Base-by-base conservation (phyloP, 23 red algal genomes). In the Gracilariopsis chorda region DNA sequence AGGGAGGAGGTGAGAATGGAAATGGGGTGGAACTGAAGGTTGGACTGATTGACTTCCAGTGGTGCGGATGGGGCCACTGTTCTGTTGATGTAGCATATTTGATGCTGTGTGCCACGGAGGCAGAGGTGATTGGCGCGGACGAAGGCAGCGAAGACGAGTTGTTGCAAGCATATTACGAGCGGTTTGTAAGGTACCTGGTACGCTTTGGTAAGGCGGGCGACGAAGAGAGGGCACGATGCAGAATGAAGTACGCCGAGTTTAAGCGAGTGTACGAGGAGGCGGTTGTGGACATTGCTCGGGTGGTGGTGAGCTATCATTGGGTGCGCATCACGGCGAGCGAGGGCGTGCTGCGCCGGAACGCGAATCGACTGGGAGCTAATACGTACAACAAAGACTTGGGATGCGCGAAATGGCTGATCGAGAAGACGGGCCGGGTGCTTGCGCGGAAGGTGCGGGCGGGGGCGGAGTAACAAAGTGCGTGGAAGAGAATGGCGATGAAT, bases 31-130 rank as follows among this genome's bases (percentile, higher is more conserved):
- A 77, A 11, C 45, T 51, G 51, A 62, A 92, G 32, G 63, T 93
- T 21, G 90, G 90, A 46, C 49, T 93, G 35, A 86, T 93, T 64
- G 90, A 93, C 77, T 86, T 83, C 23, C 90, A 93, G 90, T 93
- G 90, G 90, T 86, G 79, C 12, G 90, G 90, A 72, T 77, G 80
- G 67, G 90, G 90, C 20, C 63, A 78, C 27, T 49, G 46, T 32
- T 80, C 42, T 10, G 74, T 78, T 30, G 90, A 93, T 61, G 80
- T 93, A 32, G 80, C 80, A 2, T 93, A 93, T 79, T 84, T 83
- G 67, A 20, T 93, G 51, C 65, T 71, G 30, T 64, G 78, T 3
- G 48, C 67, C 28, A 68, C 64, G 34, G 36, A 25, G 36, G 70
- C 65, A 12, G 58, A 61, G 30, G 68, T 89, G 16, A 39, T 93